phyloP scores from a whole-genome alignment of 768 basidiomycete species.

The Mycena venus region DNA sequence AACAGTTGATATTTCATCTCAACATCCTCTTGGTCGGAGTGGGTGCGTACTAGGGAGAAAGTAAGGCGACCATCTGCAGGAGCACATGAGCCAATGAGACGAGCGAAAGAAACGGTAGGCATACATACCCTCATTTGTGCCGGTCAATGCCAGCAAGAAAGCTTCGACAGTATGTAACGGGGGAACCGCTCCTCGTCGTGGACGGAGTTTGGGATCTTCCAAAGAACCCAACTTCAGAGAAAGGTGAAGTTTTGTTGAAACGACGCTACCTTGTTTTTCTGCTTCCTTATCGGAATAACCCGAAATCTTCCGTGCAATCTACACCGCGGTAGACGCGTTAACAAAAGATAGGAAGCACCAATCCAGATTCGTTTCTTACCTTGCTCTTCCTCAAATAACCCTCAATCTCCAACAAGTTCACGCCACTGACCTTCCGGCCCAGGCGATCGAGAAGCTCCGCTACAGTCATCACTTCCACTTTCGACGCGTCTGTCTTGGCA shows the following conservation, averaged over 20 bases:
- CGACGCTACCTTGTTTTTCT: constrained; percentile 55
- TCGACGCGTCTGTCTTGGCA: constrained; percentile 27
- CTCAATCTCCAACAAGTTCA: constrained; percentile 89
- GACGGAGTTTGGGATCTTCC: constrained; percentile 37
- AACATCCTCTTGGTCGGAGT: constrained; percentile 57
- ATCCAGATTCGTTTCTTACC: constrained; percentile 52
- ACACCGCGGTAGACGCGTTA: not conserved
- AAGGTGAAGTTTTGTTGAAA: not conserved
- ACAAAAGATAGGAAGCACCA: not conserved
- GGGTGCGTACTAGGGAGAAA: constrained; percentile 59
- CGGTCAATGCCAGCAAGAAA: constrained; percentile 83
- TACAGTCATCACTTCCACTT: constrained; percentile 75
- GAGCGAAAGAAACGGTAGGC: not conserved
- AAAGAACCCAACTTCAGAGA: not conserved
- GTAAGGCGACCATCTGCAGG: constrained; percentile 85
- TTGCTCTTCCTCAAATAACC: constrained; percentile 87
- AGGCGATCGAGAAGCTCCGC: constrained; percentile 73
- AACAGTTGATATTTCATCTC: constrained; percentile 92
- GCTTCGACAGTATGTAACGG: constrained; percentile 86
- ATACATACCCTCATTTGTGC: constrained; percentile 76
- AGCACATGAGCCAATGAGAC: constrained; percentile 3
- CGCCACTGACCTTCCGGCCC: constrained; percentile 76
- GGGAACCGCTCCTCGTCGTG: constrained; percentile 65
- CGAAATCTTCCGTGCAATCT: constrained; percentile 87
- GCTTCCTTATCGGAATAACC: constrained; percentile 80